Conservation (phyloP, 768 basidiomycete species). For the Dendrothele bispora region DNA sequence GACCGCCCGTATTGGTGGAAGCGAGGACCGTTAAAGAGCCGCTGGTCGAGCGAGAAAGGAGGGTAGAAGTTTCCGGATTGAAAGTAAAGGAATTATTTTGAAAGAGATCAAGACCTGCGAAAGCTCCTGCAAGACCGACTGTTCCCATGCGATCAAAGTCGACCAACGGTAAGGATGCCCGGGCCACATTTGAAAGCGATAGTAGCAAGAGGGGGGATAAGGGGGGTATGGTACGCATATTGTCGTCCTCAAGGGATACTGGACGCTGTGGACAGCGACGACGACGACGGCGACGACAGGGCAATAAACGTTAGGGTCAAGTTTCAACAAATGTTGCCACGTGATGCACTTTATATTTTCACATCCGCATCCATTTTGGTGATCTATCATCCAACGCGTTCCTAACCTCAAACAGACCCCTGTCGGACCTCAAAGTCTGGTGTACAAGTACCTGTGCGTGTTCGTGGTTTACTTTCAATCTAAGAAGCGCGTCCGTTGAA, state of each 20-base stretch:
- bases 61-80: constrained; percentile 70
- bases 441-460: too few relatives aligned
- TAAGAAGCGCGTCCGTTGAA: too few relatives aligned
- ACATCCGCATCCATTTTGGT: too few relatives aligned
- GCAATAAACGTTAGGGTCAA: neutral
- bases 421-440: too few relatives aligned
- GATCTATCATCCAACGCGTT: too few relatives aligned
- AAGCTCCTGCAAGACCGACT: constrained; percentile 86
- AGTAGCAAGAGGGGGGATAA: constrained; percentile 24
- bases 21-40: constrained; percentile 72
- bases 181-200: constrained; percentile 28
- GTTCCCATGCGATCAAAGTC: constrained; percentile 87
- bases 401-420: too few relatives aligned
- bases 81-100: constrained; percentile 55
- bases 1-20: constrained; percentile 78
- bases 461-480: too few relatives aligned
- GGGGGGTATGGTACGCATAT: too few relatives aligned
- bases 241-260: neutral
- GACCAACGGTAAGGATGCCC: constrained; percentile 50
- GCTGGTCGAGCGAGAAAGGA: constrained; percentile 62
- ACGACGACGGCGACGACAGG: constrained; percentile 4
- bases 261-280: constrained; percentile 8
- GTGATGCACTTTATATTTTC: neutral
- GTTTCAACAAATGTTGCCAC: constrained; percentile 6
- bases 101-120: constrained; percentile 83